Evolutionary conservation across 768 basidiomycete species (phyloP), one percentile per base, ranked within the genome.

Genomic region (Amanita molliuscula): DNA sequence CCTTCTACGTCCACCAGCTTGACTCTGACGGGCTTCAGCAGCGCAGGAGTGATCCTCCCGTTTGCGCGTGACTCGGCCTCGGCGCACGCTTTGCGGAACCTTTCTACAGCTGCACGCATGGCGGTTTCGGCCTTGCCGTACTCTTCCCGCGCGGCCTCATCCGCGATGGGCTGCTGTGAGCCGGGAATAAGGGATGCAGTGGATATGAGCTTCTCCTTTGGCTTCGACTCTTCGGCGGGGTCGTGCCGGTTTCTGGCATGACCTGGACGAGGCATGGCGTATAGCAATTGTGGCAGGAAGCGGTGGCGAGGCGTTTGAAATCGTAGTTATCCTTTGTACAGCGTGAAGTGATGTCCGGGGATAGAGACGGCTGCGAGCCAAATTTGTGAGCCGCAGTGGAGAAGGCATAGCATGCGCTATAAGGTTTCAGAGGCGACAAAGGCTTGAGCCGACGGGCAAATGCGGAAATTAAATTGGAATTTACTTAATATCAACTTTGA

Each of bases 11-110:
- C 71, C 0, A 75, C 70, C 3, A 78, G 56, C 47, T 67, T 68
- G 26, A 91, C 79, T 16, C 77, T 74, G 5, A 92, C 84, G 0
- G 82, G 76, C 10, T 79, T 69, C 44, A 92, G 74, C 53, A 92
- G 57, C 1, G 74, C 75, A 1, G 89, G 84, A 0, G 84, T 87
- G 53, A 92, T 75, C 23, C 87, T 82, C 26, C 89, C 89, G 47
- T 71, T 78, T 1, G 84, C 85, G 11, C 88, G 80, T 18, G 74
- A 76, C 63, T 88, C 85, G 18, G 81, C 67, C 15, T 66, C 72
- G n/a, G 82, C 80, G 45, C 86, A 82, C 58, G 88, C 86, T 54
- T 85, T 86, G 49, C 79, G 72, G 71, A 78, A 84, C 78, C 81
- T 82, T 18, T 86, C 84, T n/a, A 84, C 73, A 3, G 75, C 69